These are phyloP conservation scores for Cryptosporidium parvum DNA, from an alignment of 169 alveolate species.

Conservation along the genomic window DNA sequence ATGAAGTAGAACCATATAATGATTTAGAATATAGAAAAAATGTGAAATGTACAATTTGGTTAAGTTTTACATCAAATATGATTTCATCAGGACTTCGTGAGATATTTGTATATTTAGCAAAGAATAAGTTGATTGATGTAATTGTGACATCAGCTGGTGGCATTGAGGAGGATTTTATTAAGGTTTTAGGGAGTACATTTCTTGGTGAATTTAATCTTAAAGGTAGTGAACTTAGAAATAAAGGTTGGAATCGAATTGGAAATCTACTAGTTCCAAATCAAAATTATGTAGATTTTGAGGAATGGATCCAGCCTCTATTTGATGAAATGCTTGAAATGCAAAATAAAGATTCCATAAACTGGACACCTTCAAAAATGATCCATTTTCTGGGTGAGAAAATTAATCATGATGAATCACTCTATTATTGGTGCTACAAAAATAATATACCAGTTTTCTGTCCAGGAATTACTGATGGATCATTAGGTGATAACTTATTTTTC, in stretches of 20 bases:
- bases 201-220: constrained; percentile 93
- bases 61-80: constrained; percentile 97
- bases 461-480: constrained; percentile 99
- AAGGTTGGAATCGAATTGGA: constrained; percentile 98
- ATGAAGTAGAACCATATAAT: constrained; percentile 79
- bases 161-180: constrained; percentile 99
- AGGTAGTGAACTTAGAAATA: constrained; percentile 92
- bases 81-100: constrained; percentile 96
- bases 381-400: constrained; percentile 95
- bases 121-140: constrained; percentile 93
- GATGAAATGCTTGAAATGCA: constrained; percentile 93
- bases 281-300: constrained; percentile 95
- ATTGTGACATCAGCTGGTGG: constrained; percentile 99
- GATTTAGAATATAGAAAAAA: constrained; percentile 85
- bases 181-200: constrained; percentile 94
- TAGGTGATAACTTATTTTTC: constrained; percentile 95
- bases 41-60: constrained; percentile 94
- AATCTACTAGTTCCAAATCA: constrained; percentile 97
- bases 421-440: constrained; percentile 98
- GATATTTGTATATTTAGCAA: constrained; percentile 91
- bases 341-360: constrained; percentile 81
- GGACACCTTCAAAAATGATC: constrained; percentile 93
- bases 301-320: constrained; percentile 96
- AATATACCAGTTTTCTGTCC: constrained; percentile 99
- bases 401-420: constrained; percentile 94